These are phyloP conservation scores for Setomelanomma holmii DNA, from an alignment of 2,329 filamentous ascomycete genomes.

Conservation along the genomic window DNA sequence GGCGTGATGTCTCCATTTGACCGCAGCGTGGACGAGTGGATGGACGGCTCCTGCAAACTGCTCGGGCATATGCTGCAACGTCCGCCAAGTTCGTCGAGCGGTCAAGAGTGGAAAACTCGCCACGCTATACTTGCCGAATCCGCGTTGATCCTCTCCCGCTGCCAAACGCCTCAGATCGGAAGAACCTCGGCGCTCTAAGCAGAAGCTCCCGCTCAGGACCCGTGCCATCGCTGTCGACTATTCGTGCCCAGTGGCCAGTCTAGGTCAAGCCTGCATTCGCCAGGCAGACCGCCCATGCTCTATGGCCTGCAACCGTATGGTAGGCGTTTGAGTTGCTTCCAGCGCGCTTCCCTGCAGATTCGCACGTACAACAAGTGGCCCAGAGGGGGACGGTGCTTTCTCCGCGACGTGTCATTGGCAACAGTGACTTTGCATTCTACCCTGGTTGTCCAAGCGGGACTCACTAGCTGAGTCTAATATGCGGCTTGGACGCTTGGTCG, in stretches of 20 bases:
- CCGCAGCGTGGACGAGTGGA: not conserved
- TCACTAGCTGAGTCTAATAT: slow-evolving; percentile 41
- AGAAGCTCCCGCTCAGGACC: slow-evolving; percentile 32
- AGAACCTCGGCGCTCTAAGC: slow-evolving; percentile 26
- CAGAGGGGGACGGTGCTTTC: slow-evolving; percentile 28
- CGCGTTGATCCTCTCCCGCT: slow-evolving; percentile 6
- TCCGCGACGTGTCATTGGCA: slow-evolving; percentile 35
- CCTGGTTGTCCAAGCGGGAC: slow-evolving; percentile 31
- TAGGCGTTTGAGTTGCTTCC: slow-evolving; percentile 35
- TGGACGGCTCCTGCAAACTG: not conserved
- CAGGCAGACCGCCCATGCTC: slow-evolving; percentile 34
- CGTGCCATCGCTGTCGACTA: slow-evolving; percentile 35
- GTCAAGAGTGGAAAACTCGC: slow-evolving; percentile 10
- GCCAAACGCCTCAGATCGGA: slow-evolving; percentile 19
- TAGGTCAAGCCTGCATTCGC: slow-evolving; percentile 31
- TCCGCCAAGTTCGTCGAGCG: slow-evolving; percentile 7
- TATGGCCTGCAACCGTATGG: slow-evolving; percentile 33
- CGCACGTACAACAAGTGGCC: slow-evolving; percentile 30
- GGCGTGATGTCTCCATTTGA: slow-evolving; percentile 17
- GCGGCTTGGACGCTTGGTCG: slow-evolving; percentile 45
- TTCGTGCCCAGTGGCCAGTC: slow-evolving; percentile 30
- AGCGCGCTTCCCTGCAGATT: slow-evolving; percentile 35
- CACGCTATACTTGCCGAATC: slow-evolving; percentile 24
- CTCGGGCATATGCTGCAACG: slow-evolving; percentile 12
- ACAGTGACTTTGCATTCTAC: slow-evolving; percentile 19